Conservation (phyloP, 768 basidiomycete genomes). For the Lyophyllum atratum region DNA sequence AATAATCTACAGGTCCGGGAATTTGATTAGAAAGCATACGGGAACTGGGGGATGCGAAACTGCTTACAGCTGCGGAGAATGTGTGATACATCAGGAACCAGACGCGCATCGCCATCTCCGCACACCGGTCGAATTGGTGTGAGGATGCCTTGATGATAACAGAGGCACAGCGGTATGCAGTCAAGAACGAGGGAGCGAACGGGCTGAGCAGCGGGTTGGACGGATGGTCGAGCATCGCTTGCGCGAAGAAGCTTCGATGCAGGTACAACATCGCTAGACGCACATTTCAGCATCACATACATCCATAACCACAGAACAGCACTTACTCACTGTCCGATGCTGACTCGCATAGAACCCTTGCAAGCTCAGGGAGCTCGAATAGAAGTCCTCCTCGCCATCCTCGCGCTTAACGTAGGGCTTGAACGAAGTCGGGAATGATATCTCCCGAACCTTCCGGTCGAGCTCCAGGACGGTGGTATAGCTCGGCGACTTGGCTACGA, state of each 20-base stretch:
- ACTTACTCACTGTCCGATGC: slow-evolving; percentile 60
- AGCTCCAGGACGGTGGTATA: slow-evolving; percentile 52
- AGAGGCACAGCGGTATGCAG: slow-evolving; percentile 53
- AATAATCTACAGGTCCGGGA: slow-evolving; percentile 42
- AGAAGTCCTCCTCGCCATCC: slow-evolving; percentile 48
- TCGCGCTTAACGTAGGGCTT: slow-evolving; percentile 45
- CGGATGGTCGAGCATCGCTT: slow-evolving; percentile 56
- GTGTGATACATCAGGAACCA: slow-evolving; percentile 55
- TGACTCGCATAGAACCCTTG: slow-evolving; percentile 59
- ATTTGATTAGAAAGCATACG: neutral
- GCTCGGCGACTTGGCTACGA: slow-evolving; percentile 47
- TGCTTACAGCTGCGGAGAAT: slow-evolving; percentile 49
- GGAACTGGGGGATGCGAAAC: neutral
- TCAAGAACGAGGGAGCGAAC: slow-evolving; percentile 57
- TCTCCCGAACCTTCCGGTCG: slow-evolving; percentile 50
- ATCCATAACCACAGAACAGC: neutral
- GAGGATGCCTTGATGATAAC: slow-evolving; percentile 51
- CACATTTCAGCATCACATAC: too few relatives aligned
- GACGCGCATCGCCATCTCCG: slow-evolving; percentile 47
- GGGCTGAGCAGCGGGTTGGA: slow-evolving; percentile 54
- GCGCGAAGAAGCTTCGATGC: slow-evolving; percentile 59
- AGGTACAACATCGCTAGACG: slow-evolving; percentile 51
- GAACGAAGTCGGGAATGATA: slow-evolving; percentile 46
- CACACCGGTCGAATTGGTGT: slow-evolving; percentile 49
- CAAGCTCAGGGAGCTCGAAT: slow-evolving; percentile 50